Percentiles rank a stretch among this genome's conserved stretches.
These are phyloP conservation scores for Aspergillus alliaceus DNA, from an alignment of 2,329 filamentous ascomycete species.

Conservation along the genomic window DNA sequence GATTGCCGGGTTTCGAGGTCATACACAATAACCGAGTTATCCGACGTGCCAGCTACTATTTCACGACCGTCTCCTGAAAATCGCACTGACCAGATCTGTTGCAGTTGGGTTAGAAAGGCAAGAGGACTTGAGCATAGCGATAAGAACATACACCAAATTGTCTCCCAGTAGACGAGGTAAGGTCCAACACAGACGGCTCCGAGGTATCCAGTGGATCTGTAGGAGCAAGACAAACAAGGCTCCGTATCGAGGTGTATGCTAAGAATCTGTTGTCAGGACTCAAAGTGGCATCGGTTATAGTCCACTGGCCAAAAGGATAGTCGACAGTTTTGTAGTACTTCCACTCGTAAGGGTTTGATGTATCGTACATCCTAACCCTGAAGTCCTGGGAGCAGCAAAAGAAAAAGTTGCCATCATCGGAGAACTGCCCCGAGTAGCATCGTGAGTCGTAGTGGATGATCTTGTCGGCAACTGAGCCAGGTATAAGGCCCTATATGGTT, in stretches of 20 bases:
- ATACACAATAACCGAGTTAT: conserved; percentile 79
- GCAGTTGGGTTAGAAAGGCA: conserved; percentile 19
- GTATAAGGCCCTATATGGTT: conserved; percentile 67
- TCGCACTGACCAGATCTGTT: conserved; percentile 79
- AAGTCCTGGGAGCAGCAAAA: conserved; percentile 91
- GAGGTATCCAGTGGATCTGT: conserved; percentile 81
- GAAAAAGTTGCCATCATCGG: conserved; percentile 96
- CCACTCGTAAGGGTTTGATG: conserved; percentile 92
- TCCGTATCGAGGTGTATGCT: conserved; percentile 86
- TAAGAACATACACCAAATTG: conserved; percentile 46
- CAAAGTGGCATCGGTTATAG: conserved; percentile 87
- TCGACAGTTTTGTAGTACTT: conserved; percentile 87
- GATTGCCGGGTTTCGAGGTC: conserved; percentile 80
- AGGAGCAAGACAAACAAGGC: conserved; percentile 78
- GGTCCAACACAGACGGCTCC: conserved; percentile 77
- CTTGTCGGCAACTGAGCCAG: conserved; percentile 74
- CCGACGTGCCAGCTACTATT: conserved; percentile 83
- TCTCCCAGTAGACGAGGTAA: conserved; percentile 54
- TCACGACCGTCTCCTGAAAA: conserved; percentile 91
- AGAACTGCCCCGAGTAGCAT: conserved; percentile 95
- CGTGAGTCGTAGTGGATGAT: conserved; percentile 83
- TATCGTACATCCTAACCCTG: conserved; percentile 95
- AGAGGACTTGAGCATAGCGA: neutral
- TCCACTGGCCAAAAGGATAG: conserved; percentile 90
- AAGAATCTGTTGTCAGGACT: conserved; percentile 90